Base-by-base conservation (phyloP, 768 basidiomycete species). In the Dioszegia aurantiaca region DNA sequence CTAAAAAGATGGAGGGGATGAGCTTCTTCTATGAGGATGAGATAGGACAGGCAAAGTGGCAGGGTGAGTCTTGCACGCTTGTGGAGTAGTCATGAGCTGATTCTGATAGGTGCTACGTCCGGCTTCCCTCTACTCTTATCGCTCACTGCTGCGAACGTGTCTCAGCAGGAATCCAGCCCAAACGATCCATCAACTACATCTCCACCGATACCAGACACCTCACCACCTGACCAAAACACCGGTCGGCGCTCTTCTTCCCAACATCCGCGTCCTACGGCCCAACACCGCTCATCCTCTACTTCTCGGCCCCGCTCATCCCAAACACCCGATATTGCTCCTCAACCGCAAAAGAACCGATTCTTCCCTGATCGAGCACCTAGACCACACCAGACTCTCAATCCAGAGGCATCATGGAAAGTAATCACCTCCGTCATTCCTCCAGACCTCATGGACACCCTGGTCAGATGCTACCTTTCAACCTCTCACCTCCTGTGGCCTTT, bases 401-500 rank as follows among this genome's bases (percentile, higher is more conserved):
- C 92, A 10, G 89, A 92, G 77, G 84, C 84, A 9, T 78, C 89
- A 4, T 95, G 91, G 91, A 84, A 87, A 58, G 80, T 87, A 19
- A 87, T 93, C 68, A 92, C 91, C 1, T 86, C 88, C 1, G 84
- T 85, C 56, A 90, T 94, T 56, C 83, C 84, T 3, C 89, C 91
- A 9, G 90, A 92, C 69, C 81, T 94, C 52, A 93, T 95, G 90
- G 91, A 95, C 77, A 90, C 76, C 1, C 59, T 78, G 84, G 91
- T 89, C 66, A 69, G 81, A 72, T 74, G 55, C 58, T 72, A 69
- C 61, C 79, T 95, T 58, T 92, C 89, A 21, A 95, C 92, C 39
- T 88, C 90, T n/a, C 90, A 90, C 74, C 90, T 93, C 60, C 82
- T 93, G 56, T 84, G 93, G 71, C 91, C 91, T 6, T 93, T 94